Conservation (phyloP, 2,329 filamentous ascomycete species). For the Coleophoma cylindrospora region DNA sequence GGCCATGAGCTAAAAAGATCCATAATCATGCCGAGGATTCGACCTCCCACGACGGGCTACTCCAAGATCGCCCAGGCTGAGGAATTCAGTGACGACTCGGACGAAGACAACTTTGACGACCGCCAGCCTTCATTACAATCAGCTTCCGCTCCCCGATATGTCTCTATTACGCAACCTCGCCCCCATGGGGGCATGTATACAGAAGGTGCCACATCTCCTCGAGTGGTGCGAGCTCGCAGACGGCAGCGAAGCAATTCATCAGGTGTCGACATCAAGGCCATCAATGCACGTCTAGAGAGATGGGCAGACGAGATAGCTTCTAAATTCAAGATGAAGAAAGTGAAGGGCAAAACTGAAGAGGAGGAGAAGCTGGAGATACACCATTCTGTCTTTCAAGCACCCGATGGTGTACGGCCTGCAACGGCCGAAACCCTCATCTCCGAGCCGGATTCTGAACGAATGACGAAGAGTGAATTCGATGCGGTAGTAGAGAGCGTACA, state of each 20-base stretch:
- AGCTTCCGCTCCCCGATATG: constrained; percentile 56
- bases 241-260: constrained; percentile 66
- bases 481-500: constrained; percentile 86
- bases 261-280: constrained; percentile 95
- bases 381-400: constrained; percentile 92
- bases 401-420: constrained; percentile 77
- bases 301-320: constrained; percentile 98
- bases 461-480: constrained; percentile 80
- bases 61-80: constrained; percentile 81
- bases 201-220: constrained; percentile 32
- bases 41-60: constrained; percentile 73
- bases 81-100: constrained; percentile 67
- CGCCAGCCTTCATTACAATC: constrained; percentile 49
- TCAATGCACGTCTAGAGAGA: constrained; percentile 88
- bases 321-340: constrained; percentile 84
- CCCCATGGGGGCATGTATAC: constrained; percentile 56
- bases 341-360: constrained; percentile 68
- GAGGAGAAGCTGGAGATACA: constrained; percentile 93
- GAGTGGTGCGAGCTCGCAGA: constrained; percentile 40
- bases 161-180: constrained; percentile 55
- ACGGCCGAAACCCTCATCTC: constrained; percentile 69
- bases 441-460: constrained; percentile 54
- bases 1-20: background rate
- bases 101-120: constrained; percentile 56
- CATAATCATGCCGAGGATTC: constrained; percentile 21